phyloP scores from a whole-genome alignment of 2,329 filamentous ascomycete species.

The Reticulascus tulasneorum region DNA sequence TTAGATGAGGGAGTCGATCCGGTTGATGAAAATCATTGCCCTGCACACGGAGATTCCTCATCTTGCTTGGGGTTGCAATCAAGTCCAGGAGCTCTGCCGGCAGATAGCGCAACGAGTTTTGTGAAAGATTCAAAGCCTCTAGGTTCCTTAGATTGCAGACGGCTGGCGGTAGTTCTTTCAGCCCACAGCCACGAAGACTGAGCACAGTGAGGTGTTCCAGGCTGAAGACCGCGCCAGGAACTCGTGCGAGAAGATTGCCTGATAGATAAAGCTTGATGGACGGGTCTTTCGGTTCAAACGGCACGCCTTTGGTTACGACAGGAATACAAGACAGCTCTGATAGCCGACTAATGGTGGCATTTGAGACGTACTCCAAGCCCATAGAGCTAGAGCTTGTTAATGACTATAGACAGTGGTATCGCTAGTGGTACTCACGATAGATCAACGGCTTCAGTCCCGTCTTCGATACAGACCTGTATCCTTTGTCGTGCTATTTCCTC shows the following conservation, averaged over 20 bases:
- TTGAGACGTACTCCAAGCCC: conserved; percentile 49
- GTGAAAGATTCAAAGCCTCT: conserved; percentile 59
- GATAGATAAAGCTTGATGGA: conserved; percentile 59
- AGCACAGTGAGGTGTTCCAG: conserved; percentile 60
- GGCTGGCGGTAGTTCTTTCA: conserved; percentile 56
- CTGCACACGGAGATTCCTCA: conserved; percentile 51
- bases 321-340: conserved; percentile 51
- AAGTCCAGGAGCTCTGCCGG: conserved; percentile 61
- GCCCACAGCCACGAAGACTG: conserved; percentile 60
- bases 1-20: conserved; percentile 4
- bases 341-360: conserved; percentile 54
- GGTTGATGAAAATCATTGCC: conserved; percentile 59
- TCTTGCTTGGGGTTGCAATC: conserved; percentile 37
- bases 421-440: conserved; percentile 48
- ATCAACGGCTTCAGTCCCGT: conserved; percentile 56
- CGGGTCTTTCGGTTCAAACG: conserved; percentile 56
- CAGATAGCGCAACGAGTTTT: conserved; percentile 57
- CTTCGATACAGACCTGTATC: conserved; percentile 53
- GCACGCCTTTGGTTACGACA: conserved; percentile 49
- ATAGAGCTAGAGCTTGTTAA: conserved; percentile 29
- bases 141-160: conserved; percentile 57
- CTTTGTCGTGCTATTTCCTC: conserved; percentile 41
- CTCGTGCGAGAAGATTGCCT: conserved; percentile 50
- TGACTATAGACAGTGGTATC: not conserved
- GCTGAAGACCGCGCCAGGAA: conserved; percentile 60